phyloP scores from a whole-genome alignment of 192 early-diverging fungal species.

The Podila horticola region DNA sequence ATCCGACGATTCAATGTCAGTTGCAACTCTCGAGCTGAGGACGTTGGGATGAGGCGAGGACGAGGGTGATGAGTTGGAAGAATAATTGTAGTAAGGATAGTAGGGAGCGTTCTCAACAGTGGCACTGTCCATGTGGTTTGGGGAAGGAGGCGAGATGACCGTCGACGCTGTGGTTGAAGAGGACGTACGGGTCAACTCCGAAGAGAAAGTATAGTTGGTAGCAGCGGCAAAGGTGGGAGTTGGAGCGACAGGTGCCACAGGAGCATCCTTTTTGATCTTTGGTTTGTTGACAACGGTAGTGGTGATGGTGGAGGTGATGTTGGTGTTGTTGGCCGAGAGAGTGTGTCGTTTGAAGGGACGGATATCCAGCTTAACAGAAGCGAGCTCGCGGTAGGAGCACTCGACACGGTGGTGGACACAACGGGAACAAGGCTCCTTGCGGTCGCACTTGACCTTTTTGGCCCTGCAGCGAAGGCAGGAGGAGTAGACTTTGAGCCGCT shows the following conservation, averaged over 20 bases:
- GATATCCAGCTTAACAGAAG: constrained; percentile 49
- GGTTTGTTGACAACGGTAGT: constrained; percentile 20
- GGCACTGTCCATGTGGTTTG: not conserved
- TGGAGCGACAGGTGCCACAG: not conserved
- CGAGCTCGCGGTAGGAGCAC: constrained; percentile 47
- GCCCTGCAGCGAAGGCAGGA: constrained; percentile 47
- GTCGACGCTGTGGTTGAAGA: constrained; percentile 3
- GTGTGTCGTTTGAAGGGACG: constrained; percentile 32
- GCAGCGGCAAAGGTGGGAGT: constrained; percentile 2
- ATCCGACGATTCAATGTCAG: constrained; percentile 2
- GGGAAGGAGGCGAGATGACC: not conserved
- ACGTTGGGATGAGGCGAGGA: not conserved
- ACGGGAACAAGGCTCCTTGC: constrained; percentile 47
- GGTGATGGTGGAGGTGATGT: constrained; percentile 23
- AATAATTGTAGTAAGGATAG: not conserved
- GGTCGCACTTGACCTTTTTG: constrained; percentile 51
- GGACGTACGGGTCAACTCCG: not conserved
- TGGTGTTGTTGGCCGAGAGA: constrained; percentile 10
- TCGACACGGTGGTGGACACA: constrained; percentile 43
- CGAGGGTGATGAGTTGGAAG: not conserved
- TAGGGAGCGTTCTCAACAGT: not conserved
- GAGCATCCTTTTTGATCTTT: not conserved
- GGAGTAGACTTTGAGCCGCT: constrained; percentile 50
- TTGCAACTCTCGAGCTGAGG: not conserved
- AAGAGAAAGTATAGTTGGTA: not conserved